These are phyloP conservation scores for Ogataea corticis DNA, from an alignment of 805 yeast species.

Conservation along the genomic window DNA sequence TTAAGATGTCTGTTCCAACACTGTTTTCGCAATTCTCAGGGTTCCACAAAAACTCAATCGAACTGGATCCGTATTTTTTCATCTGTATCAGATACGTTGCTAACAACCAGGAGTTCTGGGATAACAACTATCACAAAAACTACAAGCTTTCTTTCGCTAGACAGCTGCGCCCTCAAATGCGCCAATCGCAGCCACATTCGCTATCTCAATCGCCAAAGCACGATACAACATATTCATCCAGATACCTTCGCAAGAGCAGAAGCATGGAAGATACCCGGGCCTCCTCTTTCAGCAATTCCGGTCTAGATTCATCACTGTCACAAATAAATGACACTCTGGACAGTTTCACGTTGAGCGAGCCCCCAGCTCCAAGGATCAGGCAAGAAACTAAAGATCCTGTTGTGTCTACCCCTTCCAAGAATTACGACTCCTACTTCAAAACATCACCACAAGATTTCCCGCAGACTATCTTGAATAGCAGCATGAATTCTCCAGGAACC, in stretches of 20 bases:
- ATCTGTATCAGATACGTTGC: constrained; percentile 61
- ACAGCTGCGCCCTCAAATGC: background rate
- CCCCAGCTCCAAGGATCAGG: constrained; percentile 4
- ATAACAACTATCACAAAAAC: constrained; percentile 63
- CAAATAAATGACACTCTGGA: constrained; percentile 6
- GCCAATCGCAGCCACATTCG: background rate
- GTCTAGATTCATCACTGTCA: background rate
- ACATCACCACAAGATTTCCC: constrained; percentile 8
- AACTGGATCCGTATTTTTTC: constrained; percentile 23
- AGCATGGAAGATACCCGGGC: constrained; percentile 24
- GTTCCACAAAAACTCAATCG: constrained; percentile 24
- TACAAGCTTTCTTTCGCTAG: constrained; percentile 48
- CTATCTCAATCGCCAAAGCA: background rate
- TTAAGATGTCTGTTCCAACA: constrained; percentile 53
- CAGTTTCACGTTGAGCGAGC: constrained; percentile 9
- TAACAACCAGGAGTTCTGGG: constrained; percentile 65
- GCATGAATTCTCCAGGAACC: constrained; percentile 27
- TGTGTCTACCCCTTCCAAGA: constrained; percentile 21
- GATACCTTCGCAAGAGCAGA: constrained; percentile 25
- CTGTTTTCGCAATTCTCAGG: constrained; percentile 35
- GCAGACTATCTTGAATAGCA: constrained; percentile 10
- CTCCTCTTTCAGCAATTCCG: constrained; percentile 2
- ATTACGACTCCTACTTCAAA: constrained; percentile 20
- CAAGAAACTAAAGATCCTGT: background rate
- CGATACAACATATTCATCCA: constrained; percentile 19